Conservation (phyloP, 352 stramenopile genomes). For the Phytophthora chlamydospora region DNA sequence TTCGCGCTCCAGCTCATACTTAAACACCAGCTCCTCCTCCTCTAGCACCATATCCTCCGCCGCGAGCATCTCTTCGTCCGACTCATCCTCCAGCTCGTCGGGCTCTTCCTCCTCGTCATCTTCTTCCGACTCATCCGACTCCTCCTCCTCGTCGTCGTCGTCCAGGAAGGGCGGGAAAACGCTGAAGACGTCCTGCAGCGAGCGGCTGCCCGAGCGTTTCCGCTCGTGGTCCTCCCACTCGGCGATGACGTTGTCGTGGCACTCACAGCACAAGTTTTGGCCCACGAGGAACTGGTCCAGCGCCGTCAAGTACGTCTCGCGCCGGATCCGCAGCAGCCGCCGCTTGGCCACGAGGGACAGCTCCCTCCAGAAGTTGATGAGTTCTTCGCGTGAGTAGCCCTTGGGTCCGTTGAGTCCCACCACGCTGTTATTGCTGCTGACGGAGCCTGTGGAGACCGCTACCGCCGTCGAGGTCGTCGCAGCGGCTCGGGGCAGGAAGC, state of each 20-base stretch:
- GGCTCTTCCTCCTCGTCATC: conserved; percentile 28
- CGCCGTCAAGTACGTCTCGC: conserved; percentile 69
- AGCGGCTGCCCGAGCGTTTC: conserved; percentile 66
- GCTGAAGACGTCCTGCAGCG: conserved; percentile 76
- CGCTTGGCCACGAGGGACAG: conserved; percentile 68
- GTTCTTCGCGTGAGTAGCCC: conserved; percentile 71
- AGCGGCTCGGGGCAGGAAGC: conserved; percentile 21
- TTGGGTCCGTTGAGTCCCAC: conserved; percentile 42
- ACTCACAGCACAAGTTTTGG: conserved; percentile 83
- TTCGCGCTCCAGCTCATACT: conserved; percentile 72
- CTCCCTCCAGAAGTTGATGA: conserved; percentile 86
- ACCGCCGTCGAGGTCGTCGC: not conserved
- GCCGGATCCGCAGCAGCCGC: conserved; percentile 71
- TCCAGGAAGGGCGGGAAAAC: conserved; percentile 79
- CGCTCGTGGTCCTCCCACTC: conserved; percentile 84
- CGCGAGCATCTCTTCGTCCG: conserved; percentile 46
- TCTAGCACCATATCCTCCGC: conserved; percentile 53
- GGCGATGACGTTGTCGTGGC: conserved; percentile 82
- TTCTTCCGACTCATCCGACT: conserved; percentile 44
- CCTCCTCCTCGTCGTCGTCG: conserved; percentile 64
- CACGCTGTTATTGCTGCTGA: conserved; percentile 34
- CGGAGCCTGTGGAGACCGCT: conserved; percentile 25
- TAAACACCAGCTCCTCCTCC: conserved; percentile 73
- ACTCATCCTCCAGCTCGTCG: conserved; percentile 46
- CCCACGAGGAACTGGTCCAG: conserved; percentile 79